Conservation (phyloP, 1,284 basidiomycete species). For the Mixia osmundae region DNA sequence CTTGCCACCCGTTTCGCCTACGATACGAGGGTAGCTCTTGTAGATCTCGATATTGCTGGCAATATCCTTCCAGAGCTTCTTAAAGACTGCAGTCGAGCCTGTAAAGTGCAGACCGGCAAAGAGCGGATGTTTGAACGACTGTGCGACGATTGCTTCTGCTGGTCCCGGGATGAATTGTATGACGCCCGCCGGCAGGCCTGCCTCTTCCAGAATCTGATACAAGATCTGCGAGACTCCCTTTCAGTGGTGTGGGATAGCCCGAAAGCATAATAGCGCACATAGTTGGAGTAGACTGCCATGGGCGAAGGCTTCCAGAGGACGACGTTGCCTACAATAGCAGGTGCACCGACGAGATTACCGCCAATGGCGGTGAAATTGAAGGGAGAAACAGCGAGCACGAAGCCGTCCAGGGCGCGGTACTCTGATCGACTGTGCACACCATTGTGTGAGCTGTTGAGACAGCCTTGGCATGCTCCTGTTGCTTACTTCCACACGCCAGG, state of each 20-base stretch:
- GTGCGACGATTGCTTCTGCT: constrained; percentile 23
- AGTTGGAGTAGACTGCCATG: constrained; percentile 83
- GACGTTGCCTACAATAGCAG: constrained; percentile 84
- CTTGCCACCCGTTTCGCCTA: constrained; percentile 53
- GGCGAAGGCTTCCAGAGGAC: constrained; percentile 96
- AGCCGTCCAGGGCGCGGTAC: constrained; percentile 89
- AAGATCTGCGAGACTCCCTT: no score
- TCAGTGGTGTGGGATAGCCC: no score
- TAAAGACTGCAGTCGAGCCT: constrained; percentile 83
- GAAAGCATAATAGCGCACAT: no score
- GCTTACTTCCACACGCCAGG: constrained; percentile 76
- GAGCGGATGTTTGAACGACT: constrained; percentile 39
- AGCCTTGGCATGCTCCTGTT: neutral
- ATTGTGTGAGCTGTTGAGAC: neutral
- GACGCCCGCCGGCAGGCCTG: constrained; percentile 77
- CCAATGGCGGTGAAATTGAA: constrained; percentile 56
- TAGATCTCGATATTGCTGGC: constrained; percentile 66
- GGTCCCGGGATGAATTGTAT: constrained; percentile 74
- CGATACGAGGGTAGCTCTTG: constrained; percentile 72
- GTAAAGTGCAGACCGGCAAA: constrained; percentile 94
- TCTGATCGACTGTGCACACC: constrained; percentile 47
- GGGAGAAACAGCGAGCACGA: constrained; percentile 87
- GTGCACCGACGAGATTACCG: constrained; percentile 58
- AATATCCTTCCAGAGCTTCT: constrained; percentile 89
- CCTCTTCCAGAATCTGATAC: constrained; percentile 78